Conservation (phyloP, 2,329 filamentous ascomycete genomes). For the Lachnellula occidentalis region DNA sequence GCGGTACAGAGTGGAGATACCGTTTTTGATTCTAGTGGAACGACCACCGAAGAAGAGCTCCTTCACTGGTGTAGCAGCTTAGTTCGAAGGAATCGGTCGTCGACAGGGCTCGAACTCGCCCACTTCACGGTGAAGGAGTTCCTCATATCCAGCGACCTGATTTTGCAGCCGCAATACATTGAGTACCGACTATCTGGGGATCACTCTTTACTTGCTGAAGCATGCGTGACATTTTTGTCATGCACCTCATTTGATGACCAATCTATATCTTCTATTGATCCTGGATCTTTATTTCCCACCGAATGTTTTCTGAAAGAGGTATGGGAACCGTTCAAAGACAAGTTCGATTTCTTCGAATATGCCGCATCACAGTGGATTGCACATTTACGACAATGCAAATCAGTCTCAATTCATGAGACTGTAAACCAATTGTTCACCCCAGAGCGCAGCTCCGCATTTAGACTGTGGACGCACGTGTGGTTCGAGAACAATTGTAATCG, state of each 20-base stretch:
- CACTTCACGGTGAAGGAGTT: slow-evolving; percentile 28
- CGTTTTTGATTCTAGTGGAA: slow-evolving; percentile 7
- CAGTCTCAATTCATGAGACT: not conserved
- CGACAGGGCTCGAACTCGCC: slow-evolving; percentile 16
- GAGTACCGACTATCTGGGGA: slow-evolving; percentile 4
- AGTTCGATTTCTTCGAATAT: not conserved
- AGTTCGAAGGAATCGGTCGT: slow-evolving; percentile 6
- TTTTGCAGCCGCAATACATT: not conserved
- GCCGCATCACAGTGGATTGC: not conserved
- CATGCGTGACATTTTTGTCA: not conserved
- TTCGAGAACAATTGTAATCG: not conserved
- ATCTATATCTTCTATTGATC: not conserved
- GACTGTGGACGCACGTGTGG: not conserved
- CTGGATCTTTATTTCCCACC: not conserved
- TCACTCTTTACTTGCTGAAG: not conserved
- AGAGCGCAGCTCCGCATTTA: not conserved
- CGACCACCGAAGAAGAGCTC: slow-evolving; percentile 15
- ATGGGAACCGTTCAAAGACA: not conserved
- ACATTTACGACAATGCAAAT: not conserved
- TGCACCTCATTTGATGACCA: not conserved
- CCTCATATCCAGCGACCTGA: slow-evolving; percentile 7
- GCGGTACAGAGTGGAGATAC: slow-evolving; percentile 8
- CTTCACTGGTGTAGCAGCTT: slow-evolving; percentile 23
- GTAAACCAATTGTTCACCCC: not conserved
- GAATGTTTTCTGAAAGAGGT: not conserved